These are phyloP conservation scores for Tetrapisispora taiwanensis DNA, from an alignment of 805 yeast species.

Conservation along the genomic window DNA sequence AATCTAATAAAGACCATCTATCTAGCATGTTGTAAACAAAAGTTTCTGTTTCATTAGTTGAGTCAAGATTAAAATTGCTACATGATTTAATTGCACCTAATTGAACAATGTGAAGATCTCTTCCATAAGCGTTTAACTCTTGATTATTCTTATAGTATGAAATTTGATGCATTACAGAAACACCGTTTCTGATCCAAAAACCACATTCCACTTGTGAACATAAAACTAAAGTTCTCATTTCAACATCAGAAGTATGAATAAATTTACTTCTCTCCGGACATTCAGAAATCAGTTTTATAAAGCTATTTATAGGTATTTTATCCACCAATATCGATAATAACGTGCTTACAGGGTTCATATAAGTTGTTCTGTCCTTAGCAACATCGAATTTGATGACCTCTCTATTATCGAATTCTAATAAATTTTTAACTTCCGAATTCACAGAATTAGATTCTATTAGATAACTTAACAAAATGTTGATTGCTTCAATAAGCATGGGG, in stretches of 20 bases:
- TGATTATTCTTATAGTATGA: conserved; percentile 39
- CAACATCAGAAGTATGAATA: conserved; percentile 42
- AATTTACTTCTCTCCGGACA: conserved; percentile 27
- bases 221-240: conserved; percentile 51
- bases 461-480: conserved; percentile 17
- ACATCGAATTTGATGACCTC: conserved; percentile 32
- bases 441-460: conserved; percentile 27
- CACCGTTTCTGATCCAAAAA: conserved; percentile 69
- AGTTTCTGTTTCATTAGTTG: background rate
- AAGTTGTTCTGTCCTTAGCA: conserved; percentile 42
- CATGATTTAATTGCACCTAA: conserved; percentile 28
- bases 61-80: background rate
- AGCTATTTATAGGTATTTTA: conserved; percentile 18
- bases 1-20: conserved; percentile 48
- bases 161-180: conserved; percentile 41
- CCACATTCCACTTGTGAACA: conserved; percentile 53
- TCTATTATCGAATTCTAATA: conserved; percentile 13
- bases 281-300: conserved; percentile 13
- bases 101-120: conserved; percentile 72
- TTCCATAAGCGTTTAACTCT: conserved; percentile 46
- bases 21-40: conserved; percentile 40
- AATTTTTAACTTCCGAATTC: conserved; percentile 17
- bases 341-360: conserved; percentile 51
- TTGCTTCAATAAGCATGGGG: conserved; percentile 24
- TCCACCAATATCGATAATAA: conserved; percentile 37